These are phyloP conservation scores for Pleoardoris graminearum DNA, from an alignment of 2,329 filamentous ascomycete species.

Conservation along the genomic window DNA sequence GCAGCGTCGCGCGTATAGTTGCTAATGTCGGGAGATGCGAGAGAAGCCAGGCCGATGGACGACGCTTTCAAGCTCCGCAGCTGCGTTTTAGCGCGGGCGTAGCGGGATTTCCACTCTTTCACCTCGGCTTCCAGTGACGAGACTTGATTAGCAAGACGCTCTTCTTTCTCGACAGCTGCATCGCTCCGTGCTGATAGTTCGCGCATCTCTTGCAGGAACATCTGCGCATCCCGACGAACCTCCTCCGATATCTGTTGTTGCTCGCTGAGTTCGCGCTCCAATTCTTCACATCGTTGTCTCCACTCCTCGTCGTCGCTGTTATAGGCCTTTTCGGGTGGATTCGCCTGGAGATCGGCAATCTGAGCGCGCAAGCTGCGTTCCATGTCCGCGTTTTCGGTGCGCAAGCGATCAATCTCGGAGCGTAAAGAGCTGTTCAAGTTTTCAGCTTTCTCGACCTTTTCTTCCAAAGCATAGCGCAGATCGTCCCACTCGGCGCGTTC, in stretches of 20 bases:
- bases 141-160: constrained; percentile 74
- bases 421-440: constrained; percentile 78
- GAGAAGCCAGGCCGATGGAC: constrained; percentile 72
- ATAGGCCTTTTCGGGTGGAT: constrained; percentile 26
- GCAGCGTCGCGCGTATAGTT: constrained; percentile 67
- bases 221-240: constrained; percentile 79
- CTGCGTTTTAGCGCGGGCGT: constrained; percentile 85
- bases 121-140: constrained; percentile 79
- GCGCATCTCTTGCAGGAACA: constrained; percentile 88
- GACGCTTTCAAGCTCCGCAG: constrained; percentile 78
- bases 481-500: constrained; percentile 75
- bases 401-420: constrained; percentile 74
- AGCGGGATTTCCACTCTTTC: constrained; percentile 86
- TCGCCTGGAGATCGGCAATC: constrained; percentile 55
- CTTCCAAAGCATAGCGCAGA: constrained; percentile 68
- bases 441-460: constrained; percentile 73
- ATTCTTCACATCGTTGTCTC: constrained; percentile 45
- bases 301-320: constrained; percentile 35
- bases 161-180: constrained; percentile 78
- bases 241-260: constrained; percentile 86
- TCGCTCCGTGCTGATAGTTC: constrained; percentile 78
- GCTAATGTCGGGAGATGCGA: constrained; percentile 62
- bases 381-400: constrained; percentile 67
- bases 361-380: constrained; percentile 66
- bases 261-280: constrained; percentile 67